phyloP scores from a whole-genome alignment of 257 asterid genomes.

The Nicotiana paniculata region DNA sequence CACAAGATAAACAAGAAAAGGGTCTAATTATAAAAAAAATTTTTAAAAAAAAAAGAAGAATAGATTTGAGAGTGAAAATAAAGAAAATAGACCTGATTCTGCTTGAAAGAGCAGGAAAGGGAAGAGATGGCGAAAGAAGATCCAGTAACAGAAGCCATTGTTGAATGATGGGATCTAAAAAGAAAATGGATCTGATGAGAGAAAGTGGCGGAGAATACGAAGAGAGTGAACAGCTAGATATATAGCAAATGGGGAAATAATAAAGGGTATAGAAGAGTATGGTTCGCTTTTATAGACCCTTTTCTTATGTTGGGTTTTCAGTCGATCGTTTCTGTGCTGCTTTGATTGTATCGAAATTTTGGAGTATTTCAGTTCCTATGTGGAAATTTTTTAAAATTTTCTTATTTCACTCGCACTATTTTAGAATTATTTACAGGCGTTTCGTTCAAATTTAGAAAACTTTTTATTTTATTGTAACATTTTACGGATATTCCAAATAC shows the following conservation, averaged over 20 bases:
- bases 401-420: too few species aligned
- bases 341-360: not conserved
- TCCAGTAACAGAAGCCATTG: slow-evolving; percentile 59
- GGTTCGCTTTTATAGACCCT: not conserved
- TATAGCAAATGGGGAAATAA: not conserved
- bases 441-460: too few species aligned
- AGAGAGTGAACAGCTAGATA: slow-evolving; percentile 26
- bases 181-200: slow-evolving; percentile 26
- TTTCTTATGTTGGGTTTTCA: not conserved
- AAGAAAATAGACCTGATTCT: slow-evolving; percentile 40
- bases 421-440: too few species aligned
- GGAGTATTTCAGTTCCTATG: not conserved
- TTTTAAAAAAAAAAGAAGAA: not conserved
- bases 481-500: too few species aligned
- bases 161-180: slow-evolving; percentile 19
- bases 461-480: too few species aligned
- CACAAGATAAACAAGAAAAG: not conserved
- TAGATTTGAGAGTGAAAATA: not conserved
- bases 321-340: not conserved
- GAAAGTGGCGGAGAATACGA: slow-evolving; percentile 63
- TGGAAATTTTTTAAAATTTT: too few species aligned
- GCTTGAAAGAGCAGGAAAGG: slow-evolving; percentile 49
- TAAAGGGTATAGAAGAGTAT: not conserved
- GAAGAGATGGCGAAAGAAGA: slow-evolving; percentile 36
- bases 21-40: not conserved